Conservation (phyloP, 2,329 filamentous ascomycete species). For the Cladosporium sp. region DNA sequence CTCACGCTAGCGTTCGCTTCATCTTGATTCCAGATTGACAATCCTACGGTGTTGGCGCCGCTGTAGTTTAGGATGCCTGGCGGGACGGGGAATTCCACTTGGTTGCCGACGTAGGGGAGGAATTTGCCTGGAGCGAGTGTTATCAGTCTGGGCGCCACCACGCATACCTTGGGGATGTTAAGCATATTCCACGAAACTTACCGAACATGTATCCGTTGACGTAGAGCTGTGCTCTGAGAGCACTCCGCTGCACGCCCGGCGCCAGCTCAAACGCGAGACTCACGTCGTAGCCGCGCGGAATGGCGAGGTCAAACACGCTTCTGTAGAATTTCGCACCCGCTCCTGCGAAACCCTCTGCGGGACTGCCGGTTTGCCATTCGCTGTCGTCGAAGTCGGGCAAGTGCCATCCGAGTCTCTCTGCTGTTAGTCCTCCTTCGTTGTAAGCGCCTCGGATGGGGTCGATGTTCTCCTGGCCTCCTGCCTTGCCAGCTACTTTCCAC, state of each 20-base stretch:
- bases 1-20: slow-evolving; percentile 40
- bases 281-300: slow-evolving; percentile 51
- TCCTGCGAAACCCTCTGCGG: slow-evolving; percentile 41
- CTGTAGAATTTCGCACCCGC: slow-evolving; percentile 56
- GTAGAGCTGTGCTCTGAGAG: slow-evolving; percentile 53
- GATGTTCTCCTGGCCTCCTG: slow-evolving; percentile 49
- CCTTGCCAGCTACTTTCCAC: slow-evolving; percentile 58
- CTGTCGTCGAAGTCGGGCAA: slow-evolving; percentile 53
- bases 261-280: slow-evolving; percentile 54
- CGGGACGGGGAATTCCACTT: slow-evolving; percentile 58
- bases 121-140: slow-evolving; percentile 48
- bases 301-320: slow-evolving; percentile 46
- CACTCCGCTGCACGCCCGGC: slow-evolving; percentile 38
- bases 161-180: background rate
- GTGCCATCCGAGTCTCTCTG: slow-evolving; percentile 57
- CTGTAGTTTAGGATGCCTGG: slow-evolving; percentile 55
- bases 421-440: slow-evolving; percentile 56
- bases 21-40: slow-evolving; percentile 57
- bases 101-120: slow-evolving; percentile 57
- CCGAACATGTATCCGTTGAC: slow-evolving; percentile 53
- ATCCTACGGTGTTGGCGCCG: slow-evolving; percentile 54
- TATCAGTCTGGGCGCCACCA: too few relatives aligned
- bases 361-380: slow-evolving; percentile 38
- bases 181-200: background rate
- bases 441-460: slow-evolving; percentile 54